These are phyloP conservation scores for Sedum album DNA, from an alignment of 164 flowering plant species.

Conservation along the genomic window DNA sequence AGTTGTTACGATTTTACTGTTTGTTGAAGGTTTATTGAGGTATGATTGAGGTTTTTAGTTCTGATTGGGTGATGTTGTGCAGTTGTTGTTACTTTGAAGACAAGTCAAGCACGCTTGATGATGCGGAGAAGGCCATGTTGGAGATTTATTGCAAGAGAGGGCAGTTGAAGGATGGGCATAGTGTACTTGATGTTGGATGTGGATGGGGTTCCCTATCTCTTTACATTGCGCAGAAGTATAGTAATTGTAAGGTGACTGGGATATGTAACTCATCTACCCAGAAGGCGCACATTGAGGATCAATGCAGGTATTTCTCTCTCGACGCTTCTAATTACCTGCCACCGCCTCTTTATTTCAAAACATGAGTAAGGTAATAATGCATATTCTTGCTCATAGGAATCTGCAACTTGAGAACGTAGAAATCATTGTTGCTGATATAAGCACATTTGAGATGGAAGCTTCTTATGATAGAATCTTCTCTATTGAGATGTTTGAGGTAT, in stretches of 20 bases:
- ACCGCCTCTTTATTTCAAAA: background rate
- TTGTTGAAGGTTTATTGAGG: background rate
- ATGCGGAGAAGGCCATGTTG: slow-evolving; percentile 88
- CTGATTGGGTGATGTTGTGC: slow-evolving; percentile 18
- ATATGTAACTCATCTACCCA: slow-evolving; percentile 86
- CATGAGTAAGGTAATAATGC: background rate
- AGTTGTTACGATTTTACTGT: no score
- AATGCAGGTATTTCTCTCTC: slow-evolving; percentile 39
- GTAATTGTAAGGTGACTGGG: slow-evolving; percentile 67
- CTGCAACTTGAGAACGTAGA: slow-evolving; percentile 63
- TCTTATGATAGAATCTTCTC: slow-evolving; percentile 73
- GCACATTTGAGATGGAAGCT: slow-evolving; percentile 78
- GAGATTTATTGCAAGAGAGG: slow-evolving; percentile 83
- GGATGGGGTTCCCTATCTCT: slow-evolving; percentile 91
- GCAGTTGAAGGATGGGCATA: slow-evolving; percentile 73
- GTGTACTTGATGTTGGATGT: slow-evolving; percentile 92
- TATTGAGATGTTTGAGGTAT: slow-evolving; percentile 96
- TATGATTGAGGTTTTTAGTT: background rate
- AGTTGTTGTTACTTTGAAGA: slow-evolving; percentile 79
- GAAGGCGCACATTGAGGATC: slow-evolving; percentile 68
- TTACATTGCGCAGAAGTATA: slow-evolving; percentile 71
- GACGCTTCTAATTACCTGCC: no score
- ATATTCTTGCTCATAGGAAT: slow-evolving; percentile 31
- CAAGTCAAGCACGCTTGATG: slow-evolving; percentile 57
- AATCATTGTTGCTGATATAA: slow-evolving; percentile 78